Base-by-base conservation (phyloP, 2,329 filamentous ascomycete species). In the Apiospora hydei region DNA sequence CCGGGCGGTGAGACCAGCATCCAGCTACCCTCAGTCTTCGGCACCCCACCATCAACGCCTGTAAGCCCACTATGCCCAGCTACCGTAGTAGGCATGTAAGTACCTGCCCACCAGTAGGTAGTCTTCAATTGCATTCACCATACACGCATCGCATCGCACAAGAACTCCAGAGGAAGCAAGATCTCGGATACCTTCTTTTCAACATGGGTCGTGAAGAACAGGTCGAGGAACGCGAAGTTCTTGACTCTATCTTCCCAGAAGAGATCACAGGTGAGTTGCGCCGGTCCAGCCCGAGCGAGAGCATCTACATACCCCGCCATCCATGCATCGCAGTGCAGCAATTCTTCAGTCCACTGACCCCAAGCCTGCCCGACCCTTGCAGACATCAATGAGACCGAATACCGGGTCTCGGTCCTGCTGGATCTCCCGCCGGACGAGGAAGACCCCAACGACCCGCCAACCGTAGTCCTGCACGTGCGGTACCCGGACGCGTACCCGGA, bases 171-270 rank as follows among this genome's bases (percentile, higher is more conserved):
- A n/a, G n/a, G 46, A n/a, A 49, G 46, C 46, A 10, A 41, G 21
- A 41, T 41, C 72, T 26, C 66, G 47, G 72, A 51, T 69, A 53
- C 8, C 16, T 4, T 64, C 18, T n/a, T 64, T 14, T 69, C 76
- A 85, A 74, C 10, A 92, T 92, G 90, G 90, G 90, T 69, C 88
- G 85, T 81, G 96, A 98, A 87, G 96, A 99, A 73, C 96, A 99
- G 83, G 85, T 92, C 76, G 96, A 99, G 85, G 96, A 99, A 88
- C 92, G 95, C 74, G 96, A 99, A 83, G 96, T 99, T 78, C 94
- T 99, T 81, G 94, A 97, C 80, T 98, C 96, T 73, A 99, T 99
- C 80, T 99, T 98, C 77, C 95, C 96, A 1, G 96, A 99, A 73
- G 96, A 99, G 85, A 98, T 99, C 77, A 96, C 92, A 88, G 93